Base-by-base conservation (phyloP, 192 early-diverging fungal genomes). In the Piromyces sp. region DNA sequence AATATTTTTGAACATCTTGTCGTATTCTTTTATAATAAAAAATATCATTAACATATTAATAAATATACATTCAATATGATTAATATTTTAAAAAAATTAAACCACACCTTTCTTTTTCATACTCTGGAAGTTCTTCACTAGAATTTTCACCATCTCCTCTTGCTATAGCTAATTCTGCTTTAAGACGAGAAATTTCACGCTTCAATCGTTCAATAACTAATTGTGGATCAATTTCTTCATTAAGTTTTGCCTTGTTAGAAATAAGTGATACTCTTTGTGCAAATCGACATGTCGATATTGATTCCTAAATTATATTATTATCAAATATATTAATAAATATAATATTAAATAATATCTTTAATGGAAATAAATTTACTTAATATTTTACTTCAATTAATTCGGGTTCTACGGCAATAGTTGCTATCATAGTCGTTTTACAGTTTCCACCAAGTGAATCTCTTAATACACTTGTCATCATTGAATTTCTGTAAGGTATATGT, bases 211-310 rank as follows among this genome's bases (percentile, higher is more conserved):
- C 88, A 84, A 92, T 92, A 9, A 89, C 33, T 29, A 91, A 79
- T 31, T 84, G 81, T 16, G 91, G 91, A 82, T 92, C 91, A 26
- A 92, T 30, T 81, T 92, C 89, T 83, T 91, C 90, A 81, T 91
- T 91, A 30, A 91, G 80, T 28, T 80, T 81, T 16, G 86, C 88
- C 30, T 83, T 83, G 83, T 92, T 92, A 30, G 87, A 82, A 30
- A 91, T 89, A 80, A 91, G 82, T 12, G 91, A 89, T 2, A 92
- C 91, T 12, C 91, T 85, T 81, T 91, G 89, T 7, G 91, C 89
- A 83, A 92, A 92, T 26, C 91, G 84, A 79, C 91, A 92, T 2
- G 90, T 92, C n/a, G 90, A 90, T 17, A 92, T 91, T 68, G 88
- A 89, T 88, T 92, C 91, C 87, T 90, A 79, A 78, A 6, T 36